Conservation (phyloP, 441 rosid species). For the Erodium trifolium region DNA sequence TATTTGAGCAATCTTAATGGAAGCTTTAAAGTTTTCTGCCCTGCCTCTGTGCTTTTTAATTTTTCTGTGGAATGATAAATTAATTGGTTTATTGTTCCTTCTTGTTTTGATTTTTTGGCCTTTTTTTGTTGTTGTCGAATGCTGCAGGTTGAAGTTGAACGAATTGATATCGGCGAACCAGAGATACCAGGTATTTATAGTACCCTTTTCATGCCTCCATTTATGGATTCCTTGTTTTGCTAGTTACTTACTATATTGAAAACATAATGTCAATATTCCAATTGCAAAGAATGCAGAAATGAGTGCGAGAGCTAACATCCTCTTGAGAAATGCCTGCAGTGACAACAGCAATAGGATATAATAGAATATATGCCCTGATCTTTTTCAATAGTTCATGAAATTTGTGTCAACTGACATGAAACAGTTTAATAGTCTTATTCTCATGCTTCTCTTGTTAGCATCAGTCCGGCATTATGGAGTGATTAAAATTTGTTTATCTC, state of each 20-base stretch:
- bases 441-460: not conserved
- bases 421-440: not conserved
- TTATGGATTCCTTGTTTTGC: not conserved
- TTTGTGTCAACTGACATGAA: not conserved
- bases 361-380: not conserved
- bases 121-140: conserved; percentile 2
- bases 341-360: not conserved
- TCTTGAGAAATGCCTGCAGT: not conserved
- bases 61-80: not conserved
- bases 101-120: conserved; percentile 6
- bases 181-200: conserved; percentile 37
- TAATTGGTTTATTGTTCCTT: not conserved
- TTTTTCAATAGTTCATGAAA: not conserved
- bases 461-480: not conserved
- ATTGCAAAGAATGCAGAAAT: not conserved
- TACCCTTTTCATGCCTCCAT: not conserved
- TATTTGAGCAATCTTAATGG: not conserved
- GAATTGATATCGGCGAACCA: conserved; percentile 57
- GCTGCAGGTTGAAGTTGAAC: conserved; percentile 67
- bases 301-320: not conserved
- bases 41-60: not conserved
- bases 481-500: not conserved
- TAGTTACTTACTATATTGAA: not conserved
- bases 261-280: not conserved
- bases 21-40: not conserved